Evolutionary conservation across 192 early-diverging fungal species (phyloP).

Genomic region (Coemansia sp.): DNA sequence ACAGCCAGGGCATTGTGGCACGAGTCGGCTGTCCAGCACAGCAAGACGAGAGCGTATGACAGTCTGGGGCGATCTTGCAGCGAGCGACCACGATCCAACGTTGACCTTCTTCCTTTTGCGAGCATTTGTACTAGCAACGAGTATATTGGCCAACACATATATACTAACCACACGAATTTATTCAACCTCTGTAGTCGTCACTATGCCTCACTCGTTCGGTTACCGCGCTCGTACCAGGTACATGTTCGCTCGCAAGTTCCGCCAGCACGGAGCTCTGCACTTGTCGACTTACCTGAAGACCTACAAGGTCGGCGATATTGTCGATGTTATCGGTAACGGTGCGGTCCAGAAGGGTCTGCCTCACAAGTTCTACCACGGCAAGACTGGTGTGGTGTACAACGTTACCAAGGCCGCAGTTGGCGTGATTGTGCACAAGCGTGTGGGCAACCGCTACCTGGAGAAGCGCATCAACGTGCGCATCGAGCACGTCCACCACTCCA

Average conservation of each 20-base stretch:
- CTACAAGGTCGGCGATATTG: conserved; percentile 99
- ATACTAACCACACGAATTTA: neutral
- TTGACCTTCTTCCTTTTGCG: neutral
- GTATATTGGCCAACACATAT: too few species aligned
- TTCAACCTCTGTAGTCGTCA: conserved; percentile 2
- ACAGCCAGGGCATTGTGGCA: neutral
- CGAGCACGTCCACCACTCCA: conserved; percentile 99
- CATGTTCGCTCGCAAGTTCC: conserved; percentile 97
- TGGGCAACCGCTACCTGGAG: conserved; percentile 97
- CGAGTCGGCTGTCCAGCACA: neutral
- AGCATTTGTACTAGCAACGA: too few species aligned
- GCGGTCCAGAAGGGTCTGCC: conserved; percentile 99
- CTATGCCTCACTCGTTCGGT: conserved; percentile 85
- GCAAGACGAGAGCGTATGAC: neutral
- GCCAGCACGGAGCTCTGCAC: conserved; percentile 86
- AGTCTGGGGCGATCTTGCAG: neutral
- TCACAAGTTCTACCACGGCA: conserved; percentile 99
- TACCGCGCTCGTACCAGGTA: conserved; percentile 97
- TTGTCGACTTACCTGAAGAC: conserved; percentile 97
- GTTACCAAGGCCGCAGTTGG: conserved; percentile 99
- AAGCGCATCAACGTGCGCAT: conserved; percentile 98
- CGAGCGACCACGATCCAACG: neutral
- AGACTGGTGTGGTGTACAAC: conserved; percentile 99
- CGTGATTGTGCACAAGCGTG: conserved; percentile 97
- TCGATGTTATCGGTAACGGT: conserved; percentile 99